These are phyloP conservation scores for Clarireedia paspali DNA, from an alignment of 2,329 filamentous ascomycete genomes.

Conservation along the genomic window DNA sequence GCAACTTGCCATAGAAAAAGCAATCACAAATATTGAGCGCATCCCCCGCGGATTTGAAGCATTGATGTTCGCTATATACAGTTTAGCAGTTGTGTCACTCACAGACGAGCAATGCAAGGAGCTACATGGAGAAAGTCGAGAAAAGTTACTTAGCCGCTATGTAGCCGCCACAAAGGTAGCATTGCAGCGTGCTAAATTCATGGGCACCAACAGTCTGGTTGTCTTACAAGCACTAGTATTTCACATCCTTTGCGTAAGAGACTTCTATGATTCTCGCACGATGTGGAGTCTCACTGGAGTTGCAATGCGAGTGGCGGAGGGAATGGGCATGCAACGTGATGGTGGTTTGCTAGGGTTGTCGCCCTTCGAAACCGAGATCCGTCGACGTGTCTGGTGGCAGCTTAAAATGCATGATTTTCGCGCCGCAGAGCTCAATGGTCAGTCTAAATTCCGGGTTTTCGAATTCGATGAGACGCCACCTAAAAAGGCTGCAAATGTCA, in stretches of 20 bases:
- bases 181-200: conserved; percentile 46
- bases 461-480: too few species aligned
- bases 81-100: conserved; percentile 29
- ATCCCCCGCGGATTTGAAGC: conserved; percentile 46
- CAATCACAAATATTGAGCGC: conserved; percentile 36
- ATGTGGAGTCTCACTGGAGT: too few species aligned
- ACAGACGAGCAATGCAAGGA: too few species aligned
- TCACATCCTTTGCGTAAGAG: too few species aligned
- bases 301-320: too few species aligned
- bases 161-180: conserved; percentile 38
- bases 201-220: conserved; percentile 49
- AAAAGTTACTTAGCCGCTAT: conserved; percentile 36
- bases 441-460: conserved; percentile 12
- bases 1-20: conserved; percentile 55
- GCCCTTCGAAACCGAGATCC: conserved; percentile 60
- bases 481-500: too few species aligned
- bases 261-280: too few species aligned
- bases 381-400: conserved; percentile 61
- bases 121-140: too few species aligned
- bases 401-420: conserved; percentile 47
- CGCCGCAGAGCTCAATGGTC: conserved; percentile 12
- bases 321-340: conserved; percentile 51
- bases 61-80: conserved; percentile 59
- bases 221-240: conserved; percentile 38
- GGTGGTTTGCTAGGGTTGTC: conserved; percentile 47